Evolutionary conservation across 2,329 filamentous ascomycete genomes (phyloP), one percentile per base, ranked within the genome.

Genomic region (Monosporascus sp.): DNA sequence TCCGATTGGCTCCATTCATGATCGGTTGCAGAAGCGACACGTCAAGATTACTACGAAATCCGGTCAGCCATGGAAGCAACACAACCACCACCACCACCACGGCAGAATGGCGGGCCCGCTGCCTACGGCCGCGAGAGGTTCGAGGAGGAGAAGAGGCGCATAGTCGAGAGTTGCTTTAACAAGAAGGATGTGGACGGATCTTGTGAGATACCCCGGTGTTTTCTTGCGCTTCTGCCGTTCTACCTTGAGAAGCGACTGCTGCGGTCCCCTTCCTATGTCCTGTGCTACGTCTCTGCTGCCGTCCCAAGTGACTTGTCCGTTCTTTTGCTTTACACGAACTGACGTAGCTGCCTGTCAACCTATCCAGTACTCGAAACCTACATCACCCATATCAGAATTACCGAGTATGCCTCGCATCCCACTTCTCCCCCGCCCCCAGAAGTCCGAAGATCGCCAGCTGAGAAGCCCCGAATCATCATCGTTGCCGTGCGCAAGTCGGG

Each of bases 71-170:
- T 67, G 64, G 64, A 67, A 55, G 31, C 31, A 35, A 35, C 31
- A 35, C 45, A 49, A 43, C 31, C 26, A 22, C 45, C 50, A 43
- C 31, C 26, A 26, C 26, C 31, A 5, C 56, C 58, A 45, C 62
- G 63, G 50, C 63, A 60, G 51, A 65, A 70, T 66, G 68, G 65
- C 63, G 58, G 66, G 56, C 62, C 62, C 55, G 58, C 62, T 54
- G 58, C 57, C 51, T 68, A 62, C 54, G 63, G 68, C 60, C 71
- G 70, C 56, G 72, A 74, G 75, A 84, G 85, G 64, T 99, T 97
- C 70, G 94, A 99, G 72, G 91, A 97, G 68, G 94, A 99, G 79
- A 96, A 97, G 79, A 82, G 84, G 70, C 85, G 94, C 69, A 97
- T 99, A 65, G 87, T 96, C 60, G 89, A 96, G 58, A 96, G 89